Evolutionary conservation across 2,329 filamentous ascomycete species (phyloP).

Genomic region (Cryphonectria naterciae): DNA sequence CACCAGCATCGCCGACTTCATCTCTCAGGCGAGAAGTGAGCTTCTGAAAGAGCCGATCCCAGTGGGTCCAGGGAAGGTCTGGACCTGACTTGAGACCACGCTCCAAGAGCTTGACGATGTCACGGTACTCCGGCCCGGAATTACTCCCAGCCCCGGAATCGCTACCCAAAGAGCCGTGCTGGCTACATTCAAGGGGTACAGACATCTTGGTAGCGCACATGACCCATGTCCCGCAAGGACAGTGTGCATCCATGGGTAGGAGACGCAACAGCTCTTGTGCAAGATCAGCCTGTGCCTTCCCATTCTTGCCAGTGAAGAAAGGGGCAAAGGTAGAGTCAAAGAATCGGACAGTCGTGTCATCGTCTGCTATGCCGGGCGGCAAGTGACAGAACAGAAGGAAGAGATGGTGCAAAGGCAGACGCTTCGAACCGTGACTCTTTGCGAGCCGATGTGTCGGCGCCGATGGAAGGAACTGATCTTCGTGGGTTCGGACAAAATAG

Average conservation of each 20-base stretch:
- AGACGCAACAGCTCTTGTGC: conserved; percentile 56
- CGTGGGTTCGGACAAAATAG: conserved; percentile 53
- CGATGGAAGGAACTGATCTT: conserved; percentile 63
- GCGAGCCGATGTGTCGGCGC: conserved; percentile 68
- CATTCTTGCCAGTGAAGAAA: conserved; percentile 58
- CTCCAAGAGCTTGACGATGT: conserved; percentile 69
- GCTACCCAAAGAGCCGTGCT: conserved; percentile 43
- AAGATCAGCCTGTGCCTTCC: conserved; percentile 50
- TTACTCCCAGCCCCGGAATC: conserved; percentile 49
- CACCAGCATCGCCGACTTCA: conserved; percentile 69
- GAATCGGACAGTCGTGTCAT: conserved; percentile 50
- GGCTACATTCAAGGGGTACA: conserved; percentile 45
- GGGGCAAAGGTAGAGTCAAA: conserved; percentile 59
- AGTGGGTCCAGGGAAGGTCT: conserved; percentile 50
- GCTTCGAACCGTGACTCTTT: conserved; percentile 54
- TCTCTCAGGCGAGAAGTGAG: conserved; percentile 60
- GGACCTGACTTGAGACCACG: conserved; percentile 58
- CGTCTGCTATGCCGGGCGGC: conserved; percentile 52
- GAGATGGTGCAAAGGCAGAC: conserved; percentile 68
- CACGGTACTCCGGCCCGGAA: conserved; percentile 70
- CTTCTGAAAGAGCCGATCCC: conserved; percentile 60
- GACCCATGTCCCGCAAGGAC: conserved; percentile 56
- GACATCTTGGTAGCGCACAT: conserved; percentile 53
- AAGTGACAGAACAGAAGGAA: conserved; percentile 62
- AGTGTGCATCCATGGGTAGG: conserved; percentile 49